Conservation (phyloP, 805 yeast species). For the Torulaspora maleeae region DNA sequence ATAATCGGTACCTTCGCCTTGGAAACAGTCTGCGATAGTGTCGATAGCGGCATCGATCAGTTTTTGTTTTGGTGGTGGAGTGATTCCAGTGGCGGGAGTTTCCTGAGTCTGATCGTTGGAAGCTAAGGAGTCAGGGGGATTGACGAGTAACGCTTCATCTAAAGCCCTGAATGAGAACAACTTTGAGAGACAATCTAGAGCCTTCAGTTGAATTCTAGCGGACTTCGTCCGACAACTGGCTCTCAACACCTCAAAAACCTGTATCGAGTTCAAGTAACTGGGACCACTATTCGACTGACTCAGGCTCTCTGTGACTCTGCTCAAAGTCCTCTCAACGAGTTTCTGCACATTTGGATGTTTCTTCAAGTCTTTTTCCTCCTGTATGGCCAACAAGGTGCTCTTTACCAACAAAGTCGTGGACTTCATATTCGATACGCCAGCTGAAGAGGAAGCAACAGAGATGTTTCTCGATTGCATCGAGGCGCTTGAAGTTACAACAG, state of each 20-base stretch:
- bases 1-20: slow-evolving; percentile 89
- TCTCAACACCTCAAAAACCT: slow-evolving; percentile 76
- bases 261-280: slow-evolving; percentile 40
- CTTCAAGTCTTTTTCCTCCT: slow-evolving; percentile 56
- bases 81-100: slow-evolving; percentile 37
- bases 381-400: slow-evolving; percentile 54
- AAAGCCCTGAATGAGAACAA: slow-evolving; percentile 74
- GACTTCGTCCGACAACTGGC: slow-evolving; percentile 66
- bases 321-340: slow-evolving; percentile 32
- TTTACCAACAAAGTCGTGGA: slow-evolving; percentile 43
- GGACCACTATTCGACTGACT: slow-evolving; percentile 23
- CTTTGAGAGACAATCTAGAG: slow-evolving; percentile 83
- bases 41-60: slow-evolving; percentile 79
- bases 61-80: slow-evolving; percentile 51
- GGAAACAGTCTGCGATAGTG: slow-evolving; percentile 78
- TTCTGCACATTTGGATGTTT: slow-evolving; percentile 39
- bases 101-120: slow-evolving; percentile 30
- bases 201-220: slow-evolving; percentile 60
- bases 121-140: slow-evolving; percentile 40
- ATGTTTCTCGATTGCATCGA: slow-evolving; percentile 14
- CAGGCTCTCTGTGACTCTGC: slow-evolving; percentile 29
- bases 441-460: slow-evolving; percentile 6
- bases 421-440: slow-evolving; percentile 24
- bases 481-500: not conserved
- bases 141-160: slow-evolving; percentile 55